phyloP scores from a whole-genome alignment of 225 moss, liverwort and hornwort species.

The Anthoceros angustus region DNA sequence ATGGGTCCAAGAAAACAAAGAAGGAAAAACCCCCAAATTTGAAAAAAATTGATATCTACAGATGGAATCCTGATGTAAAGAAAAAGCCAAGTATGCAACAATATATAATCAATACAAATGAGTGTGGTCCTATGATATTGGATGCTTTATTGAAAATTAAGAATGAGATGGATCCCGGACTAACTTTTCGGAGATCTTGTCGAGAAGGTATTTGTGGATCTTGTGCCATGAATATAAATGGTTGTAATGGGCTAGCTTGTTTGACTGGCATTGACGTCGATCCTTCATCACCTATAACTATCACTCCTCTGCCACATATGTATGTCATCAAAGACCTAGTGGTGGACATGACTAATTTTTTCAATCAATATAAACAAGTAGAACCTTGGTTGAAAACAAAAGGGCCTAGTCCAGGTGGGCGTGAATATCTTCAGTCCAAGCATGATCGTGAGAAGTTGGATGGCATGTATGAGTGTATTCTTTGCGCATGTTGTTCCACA shows the following conservation, averaged over 20 bases:
- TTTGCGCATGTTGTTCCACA: conserved; percentile 86
- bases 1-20: conserved; percentile 3
- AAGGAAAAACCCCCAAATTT: conserved; percentile 28
- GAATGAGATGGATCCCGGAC: conserved; percentile 60
- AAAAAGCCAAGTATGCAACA: conserved; percentile 57
- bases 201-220: conserved; percentile 96
- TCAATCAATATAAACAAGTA: conserved; percentile 85
- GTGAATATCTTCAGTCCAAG: conserved; percentile 58
- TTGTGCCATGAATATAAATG: conserved; percentile 87
- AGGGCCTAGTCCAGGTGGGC: conserved; percentile 31
- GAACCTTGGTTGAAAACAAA: conserved; percentile 95
- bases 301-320: conserved; percentile 92
- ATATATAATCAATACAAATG: conserved; percentile 50
- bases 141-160: conserved; percentile 92
- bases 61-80: conserved; percentile 64
- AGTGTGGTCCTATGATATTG: conserved; percentile 95
- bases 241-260: conserved; percentile 66
- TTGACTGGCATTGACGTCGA: conserved; percentile 63
- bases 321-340: conserved; percentile 88
- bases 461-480: conserved; percentile 97
- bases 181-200: conserved; percentile 81
- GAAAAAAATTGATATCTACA: conserved; percentile 79
- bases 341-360: conserved; percentile 98
- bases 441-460: conserved; percentile 73
- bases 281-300: conserved; percentile 34